Conservation (phyloP, 139 green algal species). For the Chlamydomonas sp. region DNA sequence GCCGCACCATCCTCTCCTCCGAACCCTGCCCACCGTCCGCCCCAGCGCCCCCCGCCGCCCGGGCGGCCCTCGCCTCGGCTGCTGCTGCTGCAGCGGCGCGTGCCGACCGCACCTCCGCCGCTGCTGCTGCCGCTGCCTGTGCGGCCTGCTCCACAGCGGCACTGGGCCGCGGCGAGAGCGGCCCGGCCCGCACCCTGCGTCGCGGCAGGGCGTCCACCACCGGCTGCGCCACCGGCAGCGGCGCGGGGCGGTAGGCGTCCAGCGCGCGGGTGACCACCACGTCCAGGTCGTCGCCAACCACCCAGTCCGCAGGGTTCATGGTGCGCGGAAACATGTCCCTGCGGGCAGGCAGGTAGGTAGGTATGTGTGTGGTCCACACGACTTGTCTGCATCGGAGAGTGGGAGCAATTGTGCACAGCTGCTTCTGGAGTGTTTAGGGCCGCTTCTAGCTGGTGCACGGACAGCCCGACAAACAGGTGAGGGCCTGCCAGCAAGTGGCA, state of each 20-base stretch:
- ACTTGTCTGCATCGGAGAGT: not conserved
- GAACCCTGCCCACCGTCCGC: no score
- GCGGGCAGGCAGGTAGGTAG: not conserved
- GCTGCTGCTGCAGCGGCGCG: not conserved
- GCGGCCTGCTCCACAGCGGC: not conserved
- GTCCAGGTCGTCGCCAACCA: slow-evolving; percentile 36
- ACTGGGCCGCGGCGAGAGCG: not conserved
- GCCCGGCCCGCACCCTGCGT: not conserved
- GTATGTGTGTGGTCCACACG: not conserved
- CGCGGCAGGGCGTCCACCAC: not conserved
- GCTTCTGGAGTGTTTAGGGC: no score
- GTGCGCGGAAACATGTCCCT: not conserved
- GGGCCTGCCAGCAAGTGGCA: not conserved
- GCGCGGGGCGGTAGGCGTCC: slow-evolving; percentile 21
- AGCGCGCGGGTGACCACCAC: slow-evolving; percentile 20
- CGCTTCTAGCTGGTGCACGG: not conserved
- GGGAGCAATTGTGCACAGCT: not conserved
- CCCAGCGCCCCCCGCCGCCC: no score
- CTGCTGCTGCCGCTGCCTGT: not conserved
- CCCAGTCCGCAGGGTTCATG: slow-evolving; percentile 24
- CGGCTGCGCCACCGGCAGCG: not conserved
- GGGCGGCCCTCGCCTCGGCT: not conserved
- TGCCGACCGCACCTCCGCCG: no score
- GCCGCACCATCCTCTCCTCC: no score
- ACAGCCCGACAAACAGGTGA: not conserved